phyloP scores from a whole-genome alignment of 108 stramenopile species.

The Pseudonitzschia delicatissima region DNA sequence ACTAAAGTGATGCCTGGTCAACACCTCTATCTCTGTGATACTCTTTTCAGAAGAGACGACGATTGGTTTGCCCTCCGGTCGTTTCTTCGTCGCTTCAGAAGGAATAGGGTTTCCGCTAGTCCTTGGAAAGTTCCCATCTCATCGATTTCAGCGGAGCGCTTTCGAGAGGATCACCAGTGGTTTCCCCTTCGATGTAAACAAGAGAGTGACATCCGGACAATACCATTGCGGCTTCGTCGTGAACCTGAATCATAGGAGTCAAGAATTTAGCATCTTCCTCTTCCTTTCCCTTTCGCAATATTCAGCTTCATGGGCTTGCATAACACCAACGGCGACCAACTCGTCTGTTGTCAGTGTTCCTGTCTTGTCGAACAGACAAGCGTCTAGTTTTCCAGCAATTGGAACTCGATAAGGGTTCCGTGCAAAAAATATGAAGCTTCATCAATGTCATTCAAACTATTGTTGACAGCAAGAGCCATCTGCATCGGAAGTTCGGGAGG shows the following conservation, averaged over 20 bases:
- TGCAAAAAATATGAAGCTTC: conserved; percentile 96
- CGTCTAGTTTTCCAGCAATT: conserved; percentile 92
- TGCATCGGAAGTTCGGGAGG: conserved; percentile 98
- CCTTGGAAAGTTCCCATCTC: conserved; percentile 68
- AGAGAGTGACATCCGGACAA: conserved; percentile 91
- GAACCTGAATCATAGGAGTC: conserved; percentile 74
- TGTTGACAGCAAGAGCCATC: conserved; percentile 97
- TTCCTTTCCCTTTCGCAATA: conserved; percentile 27
- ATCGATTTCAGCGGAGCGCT: conserved; percentile 79
- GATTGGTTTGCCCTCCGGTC: conserved; percentile 50
- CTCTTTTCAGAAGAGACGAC: conserved; percentile 18
- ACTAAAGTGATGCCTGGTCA: conserved; percentile 95
- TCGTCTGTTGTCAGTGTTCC: conserved; percentile 97
- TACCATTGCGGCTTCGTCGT: conserved; percentile 69
- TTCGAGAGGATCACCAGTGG: conserved; percentile 90
- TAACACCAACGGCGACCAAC: conserved; percentile 94
- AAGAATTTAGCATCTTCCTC: conserved; percentile 46
- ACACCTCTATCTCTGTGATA: conserved; percentile 63
- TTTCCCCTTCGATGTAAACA: conserved; percentile 83
- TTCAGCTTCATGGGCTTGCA: conserved; percentile 39
- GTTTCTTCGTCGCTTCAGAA: conserved; percentile 53
- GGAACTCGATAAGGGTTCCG: conserved; percentile 95
- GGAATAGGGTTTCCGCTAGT: conserved; percentile 59
- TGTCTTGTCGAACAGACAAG: conserved; percentile 98
- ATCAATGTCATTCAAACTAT: conserved; percentile 94